Evolutionary conservation across 352 stramenopile genomes (phyloP), one percentile per base, ranked within the genome.

Genomic region (Detonula confervacea): DNA sequence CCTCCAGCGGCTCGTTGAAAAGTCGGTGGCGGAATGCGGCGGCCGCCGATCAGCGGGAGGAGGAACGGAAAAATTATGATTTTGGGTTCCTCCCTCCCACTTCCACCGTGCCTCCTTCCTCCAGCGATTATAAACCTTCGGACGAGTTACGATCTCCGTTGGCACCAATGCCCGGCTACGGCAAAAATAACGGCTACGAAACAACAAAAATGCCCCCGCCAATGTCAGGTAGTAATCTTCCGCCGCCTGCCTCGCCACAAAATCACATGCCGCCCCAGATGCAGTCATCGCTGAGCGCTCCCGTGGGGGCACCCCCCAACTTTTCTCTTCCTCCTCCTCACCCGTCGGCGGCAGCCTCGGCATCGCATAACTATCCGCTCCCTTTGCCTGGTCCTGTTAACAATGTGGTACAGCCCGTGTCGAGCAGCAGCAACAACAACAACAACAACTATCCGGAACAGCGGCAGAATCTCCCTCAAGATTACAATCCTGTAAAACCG

Each of bases 1-100:
- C 55, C 6, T n/a, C n/a, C n/a, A 37, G 20, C 20, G 24, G 49
- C 24, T 59, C 49, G 24, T 18, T 59, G 22, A 59, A 59, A 59
- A 59, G 18, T 59, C 49, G 49, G 9, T 59, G 49, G 49, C 5
- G n/a, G 1, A 35, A 24, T 25, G 2, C 46, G 1, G 46, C 49
- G 22, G 49, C 1, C 49, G 37, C 49, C 1, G 11, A 37, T 6
- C 49, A 59, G 49, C 49, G 37, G 22, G 12, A 3, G 49, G 5
- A 14, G 49, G 22, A 33, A 7, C 22, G 20, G 18, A 59, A 52
- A 52, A 12, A 12, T 12, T 42, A 12, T 27, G 49, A n/a, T 1
- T 20, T 37, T 3, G 11, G 44, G 44, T 20, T 7, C 35, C 35
- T 14, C 7, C 35, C n/a, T n/a, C n/a, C n/a, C n/a, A n/a, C n/a